Base-by-base conservation (phyloP, 176 grass and related monocot species). In the Musa itinerans region DNA sequence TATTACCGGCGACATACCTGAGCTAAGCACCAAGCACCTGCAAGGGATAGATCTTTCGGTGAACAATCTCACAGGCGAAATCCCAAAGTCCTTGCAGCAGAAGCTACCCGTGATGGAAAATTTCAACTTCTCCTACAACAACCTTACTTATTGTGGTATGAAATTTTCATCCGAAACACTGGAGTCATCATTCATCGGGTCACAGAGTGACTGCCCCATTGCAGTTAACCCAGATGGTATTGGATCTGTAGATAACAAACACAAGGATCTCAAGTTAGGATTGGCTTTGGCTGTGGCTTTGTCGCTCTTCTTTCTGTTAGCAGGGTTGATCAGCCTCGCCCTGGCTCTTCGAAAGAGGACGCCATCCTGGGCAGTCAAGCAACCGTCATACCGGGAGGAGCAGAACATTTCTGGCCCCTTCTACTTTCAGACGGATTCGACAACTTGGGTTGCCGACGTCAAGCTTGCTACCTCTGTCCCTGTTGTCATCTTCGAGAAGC, bases 61-160 rank as follows among this genome's bases (percentile, higher is more conserved):
- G 58, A 99, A 99, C 86, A 99, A 94, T 81, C 90, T 99, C 66
- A 94, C 90, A 0, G 90, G 95, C 12, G 86, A 98, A 83, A 87
- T 98, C 73, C 95, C 95, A 22, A 77, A 78, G 76, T 65, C 84
- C 22, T 82, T 98, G 76, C 85, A 91, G 62, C 88, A 91, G 75
- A 87, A 84, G 51, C 52, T 98, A 76, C 12, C 52, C 5, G 73
- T 27, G 0, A 87, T 98, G 84, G 83, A 87, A 52, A 81, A 54
- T 34, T 94, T 99, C 88, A 94, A 99, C 75, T 91, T 99, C 73
- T 99, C 95, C 78, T 94, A 89, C 84, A 99, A 99, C 87, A 99
- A 99, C 58, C 88, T 99, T 63, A 94, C 95, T 29, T 82, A 91
- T 10, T 99, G 95, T 13, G 95, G 80, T 50, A 84, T 88, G 5